Evolutionary conservation across 2,329 filamentous ascomycete species (phyloP), one percentile per base, ranked within the genome.

Genomic region (Arthrinium puccinioides): DNA sequence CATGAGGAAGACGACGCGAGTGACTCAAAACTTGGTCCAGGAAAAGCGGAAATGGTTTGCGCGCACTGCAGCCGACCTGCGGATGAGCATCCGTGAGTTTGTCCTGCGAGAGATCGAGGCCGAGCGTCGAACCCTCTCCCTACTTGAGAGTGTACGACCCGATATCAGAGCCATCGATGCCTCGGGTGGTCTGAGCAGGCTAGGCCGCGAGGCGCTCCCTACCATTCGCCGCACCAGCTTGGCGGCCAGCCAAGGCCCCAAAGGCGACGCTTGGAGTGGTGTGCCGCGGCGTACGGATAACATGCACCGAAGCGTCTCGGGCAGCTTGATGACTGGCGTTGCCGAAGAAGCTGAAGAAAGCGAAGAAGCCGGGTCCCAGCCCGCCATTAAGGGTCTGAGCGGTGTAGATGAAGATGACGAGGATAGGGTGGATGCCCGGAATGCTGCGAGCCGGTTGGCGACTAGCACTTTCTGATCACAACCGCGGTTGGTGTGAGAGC

Each of bases 251-350:
- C 92, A 98, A 63, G 92, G 92, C 0, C 90, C 92, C 34, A 94
- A 94, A 66, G 92, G 92, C n/a, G 92, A 98, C 60, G 84, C 92
- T 13, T 98, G 92, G 92, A 95, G 87, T 52, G 92, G 92, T 40
- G 88, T 96, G 20, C 87, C 89, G 24, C 76, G 92, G 44, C 76
- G 86, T 38, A 79, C 82, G 21, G 87, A 94, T 50, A 82, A 80
- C n/a, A 63, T 87, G 39, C 83, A 76, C 53, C 75, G 88, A 50
- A 89, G 82, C 55, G 72, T 89, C 46, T 87, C 84, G 39, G 80
- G 83, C 32, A 84, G 79, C 55, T 74, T 85, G 45, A 75, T 81
- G 45, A 67, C 74, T n/a, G 71, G 74, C 20, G 65, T 81, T 9
- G 67, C 71, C 11, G 82, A 86, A 50, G 82, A 81, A 11, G 78